Conservation (phyloP, 164 flowering plant species). For the Dillenia suffruticosa region DNA sequence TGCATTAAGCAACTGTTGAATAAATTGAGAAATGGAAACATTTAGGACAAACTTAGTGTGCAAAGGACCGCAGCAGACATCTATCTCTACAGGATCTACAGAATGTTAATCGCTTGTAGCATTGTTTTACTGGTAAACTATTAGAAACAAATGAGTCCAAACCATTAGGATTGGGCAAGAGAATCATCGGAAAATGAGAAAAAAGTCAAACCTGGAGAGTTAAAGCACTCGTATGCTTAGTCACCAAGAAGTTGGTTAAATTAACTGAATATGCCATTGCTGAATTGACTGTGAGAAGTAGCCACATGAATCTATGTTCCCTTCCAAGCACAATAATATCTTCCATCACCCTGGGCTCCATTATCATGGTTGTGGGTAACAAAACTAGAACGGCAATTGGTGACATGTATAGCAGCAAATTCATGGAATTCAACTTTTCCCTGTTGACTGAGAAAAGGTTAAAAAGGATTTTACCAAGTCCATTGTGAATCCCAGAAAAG, state of each 20-base stretch:
- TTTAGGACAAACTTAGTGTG: no score
- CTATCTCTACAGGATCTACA: no score
- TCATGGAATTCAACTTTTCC: conserved; percentile 96
- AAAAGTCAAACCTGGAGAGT: conserved; percentile 77
- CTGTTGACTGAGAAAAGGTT: conserved; percentile 27
- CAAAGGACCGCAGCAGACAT: no score
- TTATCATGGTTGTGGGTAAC: conserved; percentile 61
- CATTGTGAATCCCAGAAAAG: no score
- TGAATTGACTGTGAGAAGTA: conserved; percentile 78
- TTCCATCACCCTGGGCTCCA: conserved; percentile 73
- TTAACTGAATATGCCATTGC: conserved; percentile 82
- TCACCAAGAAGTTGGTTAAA: conserved; percentile 87
- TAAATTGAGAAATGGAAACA: no score
- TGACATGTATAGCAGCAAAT: conserved; percentile 89
- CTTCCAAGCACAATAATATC: conserved; percentile 41
- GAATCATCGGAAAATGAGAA: conserved; percentile 1
- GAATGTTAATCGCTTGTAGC: no score
- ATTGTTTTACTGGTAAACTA: no score
- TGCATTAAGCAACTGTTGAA: no score
- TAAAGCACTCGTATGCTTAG: conserved; percentile 94
- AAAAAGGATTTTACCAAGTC: no score
- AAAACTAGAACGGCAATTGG: conserved; percentile 81
- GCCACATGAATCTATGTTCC: conserved; percentile 56
- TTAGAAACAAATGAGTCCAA: not conserved
- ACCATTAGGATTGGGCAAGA: not conserved